Evolutionary conservation across 2,329 filamentous ascomycete genomes (phyloP), one percentile per base, ranked within the genome.

Genomic region (Cordyceps javanica): DNA sequence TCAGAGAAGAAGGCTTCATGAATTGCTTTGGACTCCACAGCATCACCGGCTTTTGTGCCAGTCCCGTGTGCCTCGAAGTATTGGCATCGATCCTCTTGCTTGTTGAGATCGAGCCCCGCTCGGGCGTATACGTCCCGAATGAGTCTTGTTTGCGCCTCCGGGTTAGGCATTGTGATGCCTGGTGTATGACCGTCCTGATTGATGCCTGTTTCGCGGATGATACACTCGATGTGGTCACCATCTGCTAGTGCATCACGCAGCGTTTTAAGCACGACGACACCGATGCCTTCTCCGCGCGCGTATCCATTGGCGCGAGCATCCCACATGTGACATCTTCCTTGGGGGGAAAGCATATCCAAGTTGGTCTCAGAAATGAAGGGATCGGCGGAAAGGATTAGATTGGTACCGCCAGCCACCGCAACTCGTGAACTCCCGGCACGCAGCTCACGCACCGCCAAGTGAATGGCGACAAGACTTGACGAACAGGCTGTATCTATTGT

Each of bases 221-320:
- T 70, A n/a, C 75, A 76, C 39, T 75, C 70, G 58, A 81, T 76
- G 1, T 75, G 70, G 63, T 85, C 80, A 16, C 77, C 77, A 58
- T 81, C 80, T 39, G 65, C 69, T 26, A 82, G 66, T 5, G 82
- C 82, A 57, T 79, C 73, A 28, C 75, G 73, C 1, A 84, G 70
- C 0, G 73, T 75, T 68, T 85, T 85, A 11, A 85, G 65, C 6
- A 83, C 64, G 5, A 85, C 61, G 45, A 78, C 71, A 3, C 72
- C 78, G 32, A 77, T 75, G 2, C 81, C 82, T 61, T 85, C 82
- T 10, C 80, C 83, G 10, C 82, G 75, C 0, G 77, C 81, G 62
- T 83, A 87, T 0, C 83, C 84, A 45, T 7, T 49, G 62, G 61
- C 10, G 58, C 59, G 16, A 49, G 62, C 41, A 63, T 67, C 45